Evolutionary conservation across 208 protist genomes (phyloP).

Genomic region (Trypanosoma platydactyli): DNA sequence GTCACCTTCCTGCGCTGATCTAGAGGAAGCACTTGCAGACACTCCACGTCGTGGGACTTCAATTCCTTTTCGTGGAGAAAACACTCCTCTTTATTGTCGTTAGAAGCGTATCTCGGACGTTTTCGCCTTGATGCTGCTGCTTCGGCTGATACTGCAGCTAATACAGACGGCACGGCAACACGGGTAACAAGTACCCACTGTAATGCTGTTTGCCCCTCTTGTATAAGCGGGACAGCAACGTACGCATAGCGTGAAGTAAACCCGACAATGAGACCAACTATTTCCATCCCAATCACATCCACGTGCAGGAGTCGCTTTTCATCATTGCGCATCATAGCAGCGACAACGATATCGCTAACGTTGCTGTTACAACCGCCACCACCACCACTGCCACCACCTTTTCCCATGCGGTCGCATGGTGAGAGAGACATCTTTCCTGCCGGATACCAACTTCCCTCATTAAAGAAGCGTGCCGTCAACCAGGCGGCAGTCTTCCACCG

Average conservation of each 20-base stretch:
- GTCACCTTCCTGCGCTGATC: conserved; percentile 35
- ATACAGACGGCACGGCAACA: conserved; percentile 24
- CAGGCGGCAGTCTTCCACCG: conserved; percentile 59
- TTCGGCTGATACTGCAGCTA: conserved; percentile 2
- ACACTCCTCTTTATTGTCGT: neutral
- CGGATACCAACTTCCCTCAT: conserved; percentile 63
- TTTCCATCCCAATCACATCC: conserved; percentile 77
- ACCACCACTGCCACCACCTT: conserved; percentile 6
- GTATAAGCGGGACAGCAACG: conserved; percentile 49
- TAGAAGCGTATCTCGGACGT: conserved; percentile 14
- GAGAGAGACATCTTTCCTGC: neutral
- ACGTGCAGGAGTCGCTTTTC: conserved; percentile 47
- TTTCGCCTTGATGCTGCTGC: neutral
- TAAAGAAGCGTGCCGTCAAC: conserved; percentile 68
- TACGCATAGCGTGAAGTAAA: conserved; percentile 71
- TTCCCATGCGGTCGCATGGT: neutral
- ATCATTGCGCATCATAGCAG: conserved; percentile 5
- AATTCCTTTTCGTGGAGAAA: conserved; percentile 27
- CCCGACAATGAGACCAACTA: conserved; percentile 51
- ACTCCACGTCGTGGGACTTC: conserved; percentile 37
- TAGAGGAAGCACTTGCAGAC: conserved; percentile 19
- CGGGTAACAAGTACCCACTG: conserved; percentile 29
- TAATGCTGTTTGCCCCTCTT: neutral
- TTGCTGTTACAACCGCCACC: neutral
- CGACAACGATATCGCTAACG: conserved; percentile 8